Evolutionary conservation across 768 basidiomycete genomes (phyloP).

Genomic region (Boletus rufocinnamomeus): DNA sequence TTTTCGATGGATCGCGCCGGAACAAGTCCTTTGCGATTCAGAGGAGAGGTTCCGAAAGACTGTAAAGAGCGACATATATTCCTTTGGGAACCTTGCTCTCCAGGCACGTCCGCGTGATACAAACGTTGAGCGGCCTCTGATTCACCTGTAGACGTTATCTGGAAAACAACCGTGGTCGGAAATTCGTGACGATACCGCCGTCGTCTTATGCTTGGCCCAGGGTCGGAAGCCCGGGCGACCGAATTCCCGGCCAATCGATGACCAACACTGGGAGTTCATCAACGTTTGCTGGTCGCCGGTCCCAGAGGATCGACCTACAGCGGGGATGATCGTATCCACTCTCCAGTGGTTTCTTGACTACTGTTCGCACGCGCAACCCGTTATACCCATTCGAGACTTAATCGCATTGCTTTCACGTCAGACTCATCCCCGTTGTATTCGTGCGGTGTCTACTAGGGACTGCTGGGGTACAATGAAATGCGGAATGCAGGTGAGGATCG

Average conservation of each 20-base stretch:
- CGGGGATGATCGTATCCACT: background rate
- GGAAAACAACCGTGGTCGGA: background rate
- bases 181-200: background rate
- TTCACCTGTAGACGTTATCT: background rate
- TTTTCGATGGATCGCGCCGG: slow-evolving; percentile 47
- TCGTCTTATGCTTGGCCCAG: background rate
- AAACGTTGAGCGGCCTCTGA: background rate
- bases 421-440: background rate
- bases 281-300: slow-evolving; percentile 3
- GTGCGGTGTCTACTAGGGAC: background rate
- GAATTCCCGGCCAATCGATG: background rate
- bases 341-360: background rate
- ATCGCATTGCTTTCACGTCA: background rate
- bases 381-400: background rate
- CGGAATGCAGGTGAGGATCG: background rate
- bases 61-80: background rate
- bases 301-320: background rate
- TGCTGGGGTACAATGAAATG: background rate
- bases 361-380: background rate
- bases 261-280: background rate
- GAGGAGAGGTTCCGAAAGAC: slow-evolving; percentile 11
- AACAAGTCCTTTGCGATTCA: slow-evolving; percentile 23
- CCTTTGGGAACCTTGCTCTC: background rate
- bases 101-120: background rate
- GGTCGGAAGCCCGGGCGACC: background rate